Percentiles rank a stretch among this genome's conserved stretches.
These are phyloP conservation scores for Vitis hybrid DNA, from an alignment of 177 flowering plant genomes.

Conservation along the genomic window DNA sequence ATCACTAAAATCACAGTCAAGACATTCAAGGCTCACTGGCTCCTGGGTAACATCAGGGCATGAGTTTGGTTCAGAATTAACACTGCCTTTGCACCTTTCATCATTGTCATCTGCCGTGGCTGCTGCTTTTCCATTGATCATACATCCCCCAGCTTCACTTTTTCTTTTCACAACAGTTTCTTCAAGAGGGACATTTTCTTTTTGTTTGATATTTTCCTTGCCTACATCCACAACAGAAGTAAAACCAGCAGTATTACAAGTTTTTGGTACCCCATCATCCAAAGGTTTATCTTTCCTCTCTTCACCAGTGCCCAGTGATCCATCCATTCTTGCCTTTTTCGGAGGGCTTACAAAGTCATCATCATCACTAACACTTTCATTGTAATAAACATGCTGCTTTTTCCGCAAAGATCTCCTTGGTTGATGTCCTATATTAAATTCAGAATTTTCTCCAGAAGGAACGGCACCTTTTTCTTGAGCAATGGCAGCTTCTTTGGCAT, in stretches of 20 bases:
- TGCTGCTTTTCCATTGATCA: conserved; percentile 5
- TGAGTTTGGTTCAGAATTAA: neutral
- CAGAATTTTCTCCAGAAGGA: neutral
- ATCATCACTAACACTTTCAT: conserved; percentile 26
- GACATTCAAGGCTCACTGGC: conserved; percentile 13
- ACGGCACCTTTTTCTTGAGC: conserved; percentile 9
- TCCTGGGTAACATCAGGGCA: neutral
- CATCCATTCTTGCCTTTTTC: conserved; percentile 16
- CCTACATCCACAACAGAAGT: conserved; percentile 1
- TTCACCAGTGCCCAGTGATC: conserved; percentile 6
- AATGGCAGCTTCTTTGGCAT: conserved; percentile 6
- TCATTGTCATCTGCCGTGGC: conserved; percentile 2
- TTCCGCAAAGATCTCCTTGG: conserved; percentile 28
- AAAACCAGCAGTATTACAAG: conserved; percentile 6
- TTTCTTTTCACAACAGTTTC: conserved; percentile 11
- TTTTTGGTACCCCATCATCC: neutral
- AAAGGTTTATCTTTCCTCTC: conserved; percentile 11
- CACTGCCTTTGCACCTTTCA: conserved; percentile 8
- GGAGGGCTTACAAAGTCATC: conserved; percentile 20
- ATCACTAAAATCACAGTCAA: conserved; percentile 46
- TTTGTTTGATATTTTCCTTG: conserved; percentile 8
- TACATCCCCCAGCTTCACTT: conserved; percentile 5
- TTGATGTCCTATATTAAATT: conserved; percentile 3
- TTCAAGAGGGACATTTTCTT: conserved; percentile 6
- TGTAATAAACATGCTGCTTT: conserved; percentile 27